These are phyloP conservation scores for Zymoseptoria crescenta DNA, from an alignment of 2,329 filamentous ascomycete genomes.

Conservation along the genomic window DNA sequence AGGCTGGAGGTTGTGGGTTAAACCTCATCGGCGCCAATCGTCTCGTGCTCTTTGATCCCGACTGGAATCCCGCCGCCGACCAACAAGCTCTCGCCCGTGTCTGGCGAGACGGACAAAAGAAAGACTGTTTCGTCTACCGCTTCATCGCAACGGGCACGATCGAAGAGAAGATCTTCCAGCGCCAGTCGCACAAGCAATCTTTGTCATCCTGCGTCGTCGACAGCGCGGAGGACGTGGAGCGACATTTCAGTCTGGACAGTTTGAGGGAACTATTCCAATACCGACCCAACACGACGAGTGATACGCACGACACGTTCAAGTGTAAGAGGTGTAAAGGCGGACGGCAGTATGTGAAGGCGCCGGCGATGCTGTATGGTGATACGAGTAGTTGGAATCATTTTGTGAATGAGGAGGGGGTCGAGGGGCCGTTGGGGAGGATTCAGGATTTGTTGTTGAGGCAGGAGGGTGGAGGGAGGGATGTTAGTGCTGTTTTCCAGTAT, in stretches of 20 bases:
- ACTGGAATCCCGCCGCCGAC: constrained; percentile 94
- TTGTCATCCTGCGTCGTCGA: constrained; percentile 95
- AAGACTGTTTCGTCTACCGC: constrained; percentile 98
- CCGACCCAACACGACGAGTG: constrained; percentile 71
- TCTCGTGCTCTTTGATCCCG: constrained; percentile 87
- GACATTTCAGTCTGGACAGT: constrained; percentile 88
- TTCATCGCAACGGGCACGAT: constrained; percentile 98
- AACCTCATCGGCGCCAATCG: constrained; percentile 93
- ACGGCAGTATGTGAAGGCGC: constrained; percentile 78
- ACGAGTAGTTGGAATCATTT: constrained; percentile 99
- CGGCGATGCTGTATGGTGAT: constrained; percentile 93
- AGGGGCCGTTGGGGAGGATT: constrained; percentile 61
- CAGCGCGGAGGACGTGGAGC: constrained; percentile 90
- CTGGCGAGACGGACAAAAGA: constrained; percentile 98
- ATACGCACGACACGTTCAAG: constrained; percentile 98
- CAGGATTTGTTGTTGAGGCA: constrained; percentile 87
- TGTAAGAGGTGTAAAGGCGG: constrained; percentile 85
- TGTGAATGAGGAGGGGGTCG: constrained; percentile 59
- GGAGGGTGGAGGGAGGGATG: constrained; percentile 67
- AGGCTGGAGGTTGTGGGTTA: constrained; percentile 92
- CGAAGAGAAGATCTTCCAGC: constrained; percentile 98
- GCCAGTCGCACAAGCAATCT: constrained; percentile 96
- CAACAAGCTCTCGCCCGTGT: constrained; percentile 95
- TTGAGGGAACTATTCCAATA: constrained; percentile 93
- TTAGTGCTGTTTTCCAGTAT: constrained; percentile 96